A percentile compares a stretch with the other conserved stretches of the same genome.
phyloP scores from a whole-genome alignment of 805 yeast genomes.

The Ogataea wickerhamii region DNA sequence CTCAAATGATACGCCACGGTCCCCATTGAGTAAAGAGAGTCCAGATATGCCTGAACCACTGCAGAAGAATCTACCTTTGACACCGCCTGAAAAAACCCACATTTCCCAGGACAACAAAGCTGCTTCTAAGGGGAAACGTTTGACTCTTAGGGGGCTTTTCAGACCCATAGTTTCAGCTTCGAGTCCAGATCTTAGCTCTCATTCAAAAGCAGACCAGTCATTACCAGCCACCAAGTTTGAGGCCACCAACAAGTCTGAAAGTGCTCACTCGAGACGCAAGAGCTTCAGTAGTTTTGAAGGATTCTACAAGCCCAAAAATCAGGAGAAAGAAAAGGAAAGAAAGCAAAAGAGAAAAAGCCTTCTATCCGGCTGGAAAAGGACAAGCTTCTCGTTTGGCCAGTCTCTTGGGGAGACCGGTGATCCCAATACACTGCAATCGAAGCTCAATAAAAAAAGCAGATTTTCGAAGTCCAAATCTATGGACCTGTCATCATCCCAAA shows the following conservation, averaged over 20 bases:
- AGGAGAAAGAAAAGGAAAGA: conserved; percentile 15
- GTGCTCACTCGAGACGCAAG: conserved; percentile 15
- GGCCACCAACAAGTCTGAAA: neutral
- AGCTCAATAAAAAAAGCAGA: neutral
- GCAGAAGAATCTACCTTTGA: neutral
- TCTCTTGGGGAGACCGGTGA: conserved; percentile 10
- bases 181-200: neutral
- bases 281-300: conserved; percentile 17
- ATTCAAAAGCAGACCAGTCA: neutral
- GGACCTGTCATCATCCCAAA: neutral
- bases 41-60: neutral
- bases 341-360: conserved; percentile 29
- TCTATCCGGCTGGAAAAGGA: conserved; percentile 31
- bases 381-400: conserved; percentile 20
- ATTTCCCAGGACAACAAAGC: neutral
- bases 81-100: neutral
- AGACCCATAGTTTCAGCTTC: conserved; percentile 6
- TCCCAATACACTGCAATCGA: neutral
- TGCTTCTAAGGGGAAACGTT: conserved; percentile 13
- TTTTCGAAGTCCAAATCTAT: neutral
- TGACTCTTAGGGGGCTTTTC: conserved; percentile 30
- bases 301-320: conserved; percentile 5
- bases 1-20: neutral
- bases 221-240: neutral
- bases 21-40: no score